Evolutionary conservation across 306 rosid species (phyloP), one percentile per base, ranked within the genome.

Genomic region (Acacia melanoxylon): DNA sequence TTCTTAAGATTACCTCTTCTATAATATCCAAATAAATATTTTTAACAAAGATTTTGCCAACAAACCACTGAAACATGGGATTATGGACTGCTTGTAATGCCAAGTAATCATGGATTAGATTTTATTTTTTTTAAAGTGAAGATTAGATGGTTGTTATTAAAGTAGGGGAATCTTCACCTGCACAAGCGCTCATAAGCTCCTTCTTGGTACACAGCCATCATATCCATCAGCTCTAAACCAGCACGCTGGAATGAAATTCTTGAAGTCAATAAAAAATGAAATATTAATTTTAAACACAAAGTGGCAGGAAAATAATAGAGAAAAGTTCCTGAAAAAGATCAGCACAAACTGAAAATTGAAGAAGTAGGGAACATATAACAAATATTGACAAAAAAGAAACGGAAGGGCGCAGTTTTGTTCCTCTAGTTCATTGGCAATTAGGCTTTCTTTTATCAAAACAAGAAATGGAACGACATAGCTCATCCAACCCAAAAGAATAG

Each of bases 161-260:
- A 84, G 40, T 61, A 71, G 51, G 80, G 22, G 58, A 69, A 72
- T 74, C 68, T 65, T 75, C 83, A 92, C 99, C 98, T 95, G 97
- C 99, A 95, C 75, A 95, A 91, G 68, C 97, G 97, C 87, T 92
- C 99, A 87, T 93, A 95, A 46, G 99, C 98, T 85, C 96, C 99
- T 82, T 95, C 99, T 89, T 95, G 99, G 84, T 95, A 91, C 75
- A 93, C 98, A 17, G 98, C 97, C 97, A 95, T 95, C 97, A 92
- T 91, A 85, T 95, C 99, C 97, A 93, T 95, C 78, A 95, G 94
- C 89, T 95, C 98, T 80, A 95, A 85, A 73, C 97, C 98, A 51
- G 99, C 99, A 76, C 97, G 99, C 98, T 95, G 91, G 76, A 80
- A 77, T 74, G 81, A 69, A 88, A 80, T 59, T 70, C 65, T 66